Evolutionary conservation across 2,329 filamentous ascomycete genomes (phyloP).

Genomic region (Biscogniauxia sp.): DNA sequence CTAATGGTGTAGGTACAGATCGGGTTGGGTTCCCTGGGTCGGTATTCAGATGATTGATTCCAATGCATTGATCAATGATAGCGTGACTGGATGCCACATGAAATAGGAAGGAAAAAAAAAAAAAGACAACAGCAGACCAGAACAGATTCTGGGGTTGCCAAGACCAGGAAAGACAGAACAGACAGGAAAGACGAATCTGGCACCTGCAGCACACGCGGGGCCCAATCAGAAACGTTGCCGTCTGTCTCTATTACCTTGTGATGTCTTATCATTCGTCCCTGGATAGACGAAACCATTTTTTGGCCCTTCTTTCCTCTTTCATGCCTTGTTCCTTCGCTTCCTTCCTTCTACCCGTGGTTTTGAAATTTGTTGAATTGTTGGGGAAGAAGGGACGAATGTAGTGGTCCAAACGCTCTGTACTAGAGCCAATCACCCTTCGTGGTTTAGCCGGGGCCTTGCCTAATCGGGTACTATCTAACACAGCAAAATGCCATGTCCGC

Average conservation of each 20-base stretch:
- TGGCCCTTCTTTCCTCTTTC: constrained; percentile 16
- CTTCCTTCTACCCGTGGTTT: constrained; percentile 19
- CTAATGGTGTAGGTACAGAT: too few relatives aligned
- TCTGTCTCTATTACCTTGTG: background rate
- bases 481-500: background rate
- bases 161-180: background rate
- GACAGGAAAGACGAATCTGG: background rate
- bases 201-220: background rate
- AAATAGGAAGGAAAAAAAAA: too few relatives aligned
- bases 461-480: constrained; percentile 12
- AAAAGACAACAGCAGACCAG: background rate
- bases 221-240: background rate
- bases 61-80: background rate
- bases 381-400: constrained; percentile 25
- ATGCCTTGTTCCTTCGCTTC: constrained; percentile 2
- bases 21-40: too few relatives aligned
- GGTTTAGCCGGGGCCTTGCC: constrained; percentile 21
- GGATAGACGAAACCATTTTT: background rate
- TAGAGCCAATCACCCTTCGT: constrained; percentile 19
- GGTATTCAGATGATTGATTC: too few relatives aligned
- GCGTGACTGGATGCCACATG: too few relatives aligned
- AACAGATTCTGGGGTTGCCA: background rate
- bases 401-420: constrained; percentile 20
- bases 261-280: background rate
- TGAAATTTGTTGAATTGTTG: constrained; percentile 37